A percentile compares a stretch with the other conserved stretches of the same genome.
Evolutionary conservation across 164 flowering plant species (phyloP).

Genomic region (Magnolia sinica): DNA sequence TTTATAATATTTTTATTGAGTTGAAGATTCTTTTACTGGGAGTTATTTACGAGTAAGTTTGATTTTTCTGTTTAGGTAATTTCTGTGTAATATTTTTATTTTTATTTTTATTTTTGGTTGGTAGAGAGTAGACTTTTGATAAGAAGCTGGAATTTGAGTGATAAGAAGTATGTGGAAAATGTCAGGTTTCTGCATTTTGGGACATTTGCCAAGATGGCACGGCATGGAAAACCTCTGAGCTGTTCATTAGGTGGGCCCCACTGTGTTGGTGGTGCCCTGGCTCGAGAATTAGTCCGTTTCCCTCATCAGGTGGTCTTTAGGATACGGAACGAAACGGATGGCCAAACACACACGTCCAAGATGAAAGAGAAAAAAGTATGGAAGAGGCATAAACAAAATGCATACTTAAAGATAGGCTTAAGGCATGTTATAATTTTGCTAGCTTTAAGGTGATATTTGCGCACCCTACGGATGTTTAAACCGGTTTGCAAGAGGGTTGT

Average conservation of each 20-base stretch:
- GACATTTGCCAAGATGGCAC: neutral
- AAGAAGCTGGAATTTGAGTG: neutral
- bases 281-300: too few species aligned
- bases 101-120: neutral
- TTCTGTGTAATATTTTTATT: neutral
- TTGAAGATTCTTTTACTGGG: neutral
- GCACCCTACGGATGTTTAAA: too few species aligned
- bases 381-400: too few species aligned
- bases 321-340: neutral
- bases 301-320: neutral
- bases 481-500: too few species aligned
- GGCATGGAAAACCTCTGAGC: neutral
- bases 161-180: neutral
- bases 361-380: too few species aligned
- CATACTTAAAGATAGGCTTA: too few species aligned
- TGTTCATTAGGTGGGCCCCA: neutral
- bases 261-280: too few species aligned
- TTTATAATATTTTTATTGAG: neutral
- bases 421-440: too few species aligned
- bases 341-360: neutral
- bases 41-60: neutral
- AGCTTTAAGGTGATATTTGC: too few species aligned
- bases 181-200: neutral
- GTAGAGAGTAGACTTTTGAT: too few species aligned
- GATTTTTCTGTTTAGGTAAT: neutral